These are phyloP conservation scores for Coemansia sp. DNA, from an alignment of 192 early-diverging fungal species.

Conservation along the genomic window DNA sequence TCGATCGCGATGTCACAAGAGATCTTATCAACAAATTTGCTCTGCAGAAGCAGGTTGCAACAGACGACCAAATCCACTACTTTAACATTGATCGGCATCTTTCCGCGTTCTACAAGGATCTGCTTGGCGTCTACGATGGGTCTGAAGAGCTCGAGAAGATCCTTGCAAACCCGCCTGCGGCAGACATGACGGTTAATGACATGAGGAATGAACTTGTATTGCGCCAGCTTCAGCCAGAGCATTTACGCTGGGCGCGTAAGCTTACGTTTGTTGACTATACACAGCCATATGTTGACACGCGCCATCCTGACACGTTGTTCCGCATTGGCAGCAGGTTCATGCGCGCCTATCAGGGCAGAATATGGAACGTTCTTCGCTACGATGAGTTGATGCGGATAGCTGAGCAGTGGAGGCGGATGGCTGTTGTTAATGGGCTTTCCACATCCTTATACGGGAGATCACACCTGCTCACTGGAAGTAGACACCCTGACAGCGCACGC, in stretches of 20 bases:
- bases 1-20: slow-evolving; percentile 51
- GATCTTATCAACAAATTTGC: slow-evolving; percentile 57
- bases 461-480: slow-evolving; percentile 14
- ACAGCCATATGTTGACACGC: slow-evolving; percentile 53
- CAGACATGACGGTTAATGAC: slow-evolving; percentile 53
- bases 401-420: slow-evolving; percentile 51
- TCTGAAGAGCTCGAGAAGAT: slow-evolving; percentile 31
- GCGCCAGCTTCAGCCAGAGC: slow-evolving; percentile 52
- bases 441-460: slow-evolving; percentile 7
- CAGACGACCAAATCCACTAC: slow-evolving; percentile 54
- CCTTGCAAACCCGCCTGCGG: slow-evolving; percentile 33
- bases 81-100: slow-evolving; percentile 50
- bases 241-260: slow-evolving; percentile 55
- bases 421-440: slow-evolving; percentile 21
- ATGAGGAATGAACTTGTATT: slow-evolving; percentile 46
- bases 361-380: slow-evolving; percentile 49
- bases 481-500: slow-evolving; percentile 1
- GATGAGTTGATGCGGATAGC: slow-evolving; percentile 56
- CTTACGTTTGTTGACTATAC: slow-evolving; percentile 55
- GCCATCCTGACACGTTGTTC: slow-evolving; percentile 54
- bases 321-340: slow-evolving; percentile 50
- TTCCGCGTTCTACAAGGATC: slow-evolving; percentile 31
- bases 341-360: slow-evolving; percentile 49
- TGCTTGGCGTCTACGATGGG: slow-evolving; percentile 31
- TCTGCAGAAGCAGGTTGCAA: slow-evolving; percentile 35